Evolutionary conservation across 176 grass and related monocot genomes (phyloP).

Genomic region (Themeda triandra): DNA sequence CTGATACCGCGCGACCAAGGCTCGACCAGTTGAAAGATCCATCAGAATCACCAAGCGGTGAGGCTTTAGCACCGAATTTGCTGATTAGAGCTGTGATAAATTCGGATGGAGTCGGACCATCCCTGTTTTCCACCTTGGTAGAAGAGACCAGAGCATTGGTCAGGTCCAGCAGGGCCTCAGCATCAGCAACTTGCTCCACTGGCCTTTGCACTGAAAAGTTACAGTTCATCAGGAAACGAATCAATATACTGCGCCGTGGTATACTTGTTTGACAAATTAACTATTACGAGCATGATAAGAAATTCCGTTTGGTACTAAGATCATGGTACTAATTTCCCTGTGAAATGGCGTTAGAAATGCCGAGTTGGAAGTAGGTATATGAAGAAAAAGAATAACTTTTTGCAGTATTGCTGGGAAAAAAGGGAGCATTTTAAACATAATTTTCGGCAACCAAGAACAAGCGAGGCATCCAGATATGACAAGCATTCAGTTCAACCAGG

Average conservation of each 20-base stretch:
- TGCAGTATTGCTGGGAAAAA: not conserved
- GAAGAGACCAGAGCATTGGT: not conserved
- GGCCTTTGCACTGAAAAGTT: constrained; percentile 33
- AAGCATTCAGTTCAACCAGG: too few species aligned
- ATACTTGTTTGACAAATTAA: not conserved
- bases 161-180: constrained; percentile 31
- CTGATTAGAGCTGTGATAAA: constrained; percentile 33
- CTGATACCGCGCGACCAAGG: constrained; percentile 13
- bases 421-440: too few species aligned
- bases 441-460: too few species aligned
- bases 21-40: constrained; percentile 7
- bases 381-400: not conserved
- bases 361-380: not conserved
- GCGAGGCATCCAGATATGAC: too few species aligned
- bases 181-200: constrained; percentile 38
- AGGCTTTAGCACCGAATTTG: constrained; percentile 15
- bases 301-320: not conserved
- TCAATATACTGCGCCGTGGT: not conserved
- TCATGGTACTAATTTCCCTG: not conserved
- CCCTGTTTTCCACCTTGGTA: constrained; percentile 17
- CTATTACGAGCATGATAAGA: not conserved
- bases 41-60: not conserved
- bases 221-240: not conserved
- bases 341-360: not conserved
- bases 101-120: constrained; percentile 40